phyloP scores from a whole-genome alignment of 768 basidiomycete genomes.

The Boletus subcaerulescens region DNA sequence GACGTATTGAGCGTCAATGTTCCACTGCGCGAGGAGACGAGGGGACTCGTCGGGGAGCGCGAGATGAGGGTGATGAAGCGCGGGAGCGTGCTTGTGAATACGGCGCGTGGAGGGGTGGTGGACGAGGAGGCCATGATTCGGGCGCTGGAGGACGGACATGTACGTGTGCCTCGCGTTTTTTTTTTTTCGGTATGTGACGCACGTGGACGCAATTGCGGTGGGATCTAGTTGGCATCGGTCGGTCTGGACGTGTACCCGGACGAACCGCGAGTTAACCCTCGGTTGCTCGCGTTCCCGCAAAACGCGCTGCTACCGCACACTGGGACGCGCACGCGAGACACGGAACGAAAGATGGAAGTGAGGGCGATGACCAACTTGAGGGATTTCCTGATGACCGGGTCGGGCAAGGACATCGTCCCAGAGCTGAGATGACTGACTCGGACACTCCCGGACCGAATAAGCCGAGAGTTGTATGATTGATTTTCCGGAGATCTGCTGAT shows the following conservation, averaged over 20 bases:
- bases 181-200: neutral
- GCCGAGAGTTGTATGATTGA: neutral
- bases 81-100: constrained; percentile 79
- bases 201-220: neutral
- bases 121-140: constrained; percentile 85
- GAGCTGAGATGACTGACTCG: constrained; percentile 34
- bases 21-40: constrained; percentile 72
- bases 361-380: constrained; percentile 72
- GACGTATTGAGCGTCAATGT: constrained; percentile 89
- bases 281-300: constrained; percentile 73
- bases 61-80: constrained; percentile 76
- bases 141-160: constrained; percentile 85
- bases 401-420: constrained; percentile 60
- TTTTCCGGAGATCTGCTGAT: neutral
- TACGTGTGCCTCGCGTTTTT: constrained; percentile 37
- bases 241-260: constrained; percentile 87
- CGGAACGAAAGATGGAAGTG: constrained; percentile 79
- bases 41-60: constrained; percentile 67
- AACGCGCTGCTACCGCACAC: constrained; percentile 89
- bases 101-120: constrained; percentile 83
- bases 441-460: neutral
- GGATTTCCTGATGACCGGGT: constrained; percentile 62
- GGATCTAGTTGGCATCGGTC: constrained; percentile 32
- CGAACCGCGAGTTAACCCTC: constrained; percentile 77
- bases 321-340: constrained; percentile 82